Conservation (phyloP, 176 grass and related monocot species). For the Carex littledalei region DNA sequence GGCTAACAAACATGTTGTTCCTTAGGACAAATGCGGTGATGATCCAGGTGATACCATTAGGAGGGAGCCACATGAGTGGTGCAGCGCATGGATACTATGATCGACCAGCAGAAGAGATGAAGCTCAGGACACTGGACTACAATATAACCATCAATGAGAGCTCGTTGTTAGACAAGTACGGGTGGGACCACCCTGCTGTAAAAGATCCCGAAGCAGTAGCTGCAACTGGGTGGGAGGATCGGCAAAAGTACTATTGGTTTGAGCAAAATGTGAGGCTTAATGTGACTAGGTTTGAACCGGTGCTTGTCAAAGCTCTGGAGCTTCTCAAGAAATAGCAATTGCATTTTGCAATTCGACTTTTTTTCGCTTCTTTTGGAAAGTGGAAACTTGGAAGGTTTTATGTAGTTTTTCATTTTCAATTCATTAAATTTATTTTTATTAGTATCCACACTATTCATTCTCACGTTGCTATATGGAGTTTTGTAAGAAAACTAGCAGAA, state of each 20-base stretch:
- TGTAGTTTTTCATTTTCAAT: too few relatives aligned
- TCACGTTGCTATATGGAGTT: too few relatives aligned
- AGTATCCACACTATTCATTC: too few relatives aligned
- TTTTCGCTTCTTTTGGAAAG: too few relatives aligned
- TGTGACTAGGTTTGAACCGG: slow-evolving; percentile 29
- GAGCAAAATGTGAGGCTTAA: slow-evolving; percentile 58
- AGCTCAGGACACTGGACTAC: slow-evolving; percentile 62
- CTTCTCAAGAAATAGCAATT: slow-evolving; percentile 1
- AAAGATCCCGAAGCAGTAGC: slow-evolving; percentile 42
- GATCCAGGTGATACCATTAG: slow-evolving; percentile 55
- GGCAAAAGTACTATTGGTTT: slow-evolving; percentile 42
- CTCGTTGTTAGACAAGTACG: slow-evolving; percentile 45
- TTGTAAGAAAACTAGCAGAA: too few relatives aligned
- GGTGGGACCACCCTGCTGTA: slow-evolving; percentile 39
- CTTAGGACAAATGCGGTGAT: slow-evolving; percentile 52
- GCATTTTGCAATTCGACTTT: background rate
- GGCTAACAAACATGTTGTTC: slow-evolving; percentile 63
- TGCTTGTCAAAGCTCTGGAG: slow-evolving; percentile 28
- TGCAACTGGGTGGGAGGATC: slow-evolving; percentile 44
- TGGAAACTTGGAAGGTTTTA: too few relatives aligned
- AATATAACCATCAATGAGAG: slow-evolving; percentile 54
- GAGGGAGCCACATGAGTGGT: background rate
- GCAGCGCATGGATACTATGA: slow-evolving; percentile 43
- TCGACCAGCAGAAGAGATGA: slow-evolving; percentile 36
- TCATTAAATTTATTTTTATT: too few relatives aligned